These are phyloP conservation scores for Cystofilobasidium capitatum DNA, from an alignment of 768 basidiomycete species.

Conservation along the genomic window DNA sequence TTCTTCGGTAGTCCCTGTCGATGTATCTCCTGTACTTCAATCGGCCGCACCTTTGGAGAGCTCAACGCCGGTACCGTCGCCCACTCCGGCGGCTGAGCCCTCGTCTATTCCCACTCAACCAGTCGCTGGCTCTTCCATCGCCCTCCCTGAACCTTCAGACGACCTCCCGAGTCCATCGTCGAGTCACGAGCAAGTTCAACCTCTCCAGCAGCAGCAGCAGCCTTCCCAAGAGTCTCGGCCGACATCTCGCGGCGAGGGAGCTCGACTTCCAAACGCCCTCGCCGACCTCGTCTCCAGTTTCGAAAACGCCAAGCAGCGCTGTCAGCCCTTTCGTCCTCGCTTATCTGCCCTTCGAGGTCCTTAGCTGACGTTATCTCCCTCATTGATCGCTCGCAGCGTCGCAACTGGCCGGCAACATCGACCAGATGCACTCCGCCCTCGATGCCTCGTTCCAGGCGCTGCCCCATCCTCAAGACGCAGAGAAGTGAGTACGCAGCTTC, in stretches of 20 bases:
- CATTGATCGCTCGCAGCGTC: constrained; percentile 45
- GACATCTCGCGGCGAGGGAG: constrained; percentile 26
- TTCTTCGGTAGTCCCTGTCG: background rate
- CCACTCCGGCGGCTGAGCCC: constrained; percentile 32
- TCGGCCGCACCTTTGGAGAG: background rate
- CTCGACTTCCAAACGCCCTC: constrained; percentile 64
- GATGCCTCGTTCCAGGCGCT: constrained; percentile 81
- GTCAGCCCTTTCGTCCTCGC: constrained; percentile 41
- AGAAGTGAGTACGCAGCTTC: constrained; percentile 53
- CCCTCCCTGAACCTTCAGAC: background rate
- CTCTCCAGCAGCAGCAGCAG: constrained; percentile 28
- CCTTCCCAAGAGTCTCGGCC: constrained; percentile 17
- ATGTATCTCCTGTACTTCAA: background rate
- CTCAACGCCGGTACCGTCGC: background rate
- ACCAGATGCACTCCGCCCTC: constrained; percentile 82
- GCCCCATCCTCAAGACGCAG: constrained; percentile 88
- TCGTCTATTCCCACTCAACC: constrained; percentile 39
- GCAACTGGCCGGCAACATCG: constrained; percentile 75
- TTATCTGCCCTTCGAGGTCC: background rate
- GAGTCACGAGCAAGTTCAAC: background rate
- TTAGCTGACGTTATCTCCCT: background rate
- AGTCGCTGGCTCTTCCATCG: constrained; percentile 40
- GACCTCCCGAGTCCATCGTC: background rate
- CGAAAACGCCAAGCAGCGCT: constrained; percentile 93
- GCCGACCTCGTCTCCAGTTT: constrained; percentile 90